Evolutionary conservation across 108 stramenopile genomes (phyloP), one percentile per base, ranked within the genome.

Genomic region (Mediolabrus comicus): DNA sequence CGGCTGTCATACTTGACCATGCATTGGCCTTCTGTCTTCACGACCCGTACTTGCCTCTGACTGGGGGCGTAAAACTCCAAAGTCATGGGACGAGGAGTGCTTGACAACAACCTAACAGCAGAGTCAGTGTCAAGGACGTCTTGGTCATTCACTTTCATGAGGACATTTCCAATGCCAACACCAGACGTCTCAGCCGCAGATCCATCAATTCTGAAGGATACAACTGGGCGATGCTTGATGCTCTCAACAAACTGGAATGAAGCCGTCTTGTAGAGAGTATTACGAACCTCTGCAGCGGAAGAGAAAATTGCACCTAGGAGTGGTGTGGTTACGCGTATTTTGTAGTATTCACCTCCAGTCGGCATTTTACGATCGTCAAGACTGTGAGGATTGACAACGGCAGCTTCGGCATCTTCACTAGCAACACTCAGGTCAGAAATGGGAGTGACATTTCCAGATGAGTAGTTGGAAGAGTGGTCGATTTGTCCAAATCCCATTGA

Each of bases 1-100:
- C 68, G 49, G 33, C 25, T 57, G 49, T 79, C 77, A 35, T 79
- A 79, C 67, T 79, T 79, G 53, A 79, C 77, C 77, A 73, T 69
- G 58, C 53, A 59, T 58, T 69, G 34, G 4, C 66, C 72, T 59
- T 79, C 77, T 16, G 77, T 34, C 60, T 51, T 51, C 24, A 32
- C 41, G 24, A 79, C 57, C 35, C 62, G 51, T 25, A 79, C 53
- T 16, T 69, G 68, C 2, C 31, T 63, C 30, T 49, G 28, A 6
- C 43, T 19, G 19, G 68, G 67, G 14, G 65, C 46, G 49, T 75
- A 80, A 29, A 51, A 67, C 32, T 46, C 51, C 41, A 80, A 39
- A 4, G 29, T 62, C 74, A 80, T 57, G 24, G 79, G 79, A 51
- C 79, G 73, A 1, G 46, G 22, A 31, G 69, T 28, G 24, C 61